Conservation (phyloP, 176 grass and related monocot species). For the Rhynchospora pubera region DNA sequence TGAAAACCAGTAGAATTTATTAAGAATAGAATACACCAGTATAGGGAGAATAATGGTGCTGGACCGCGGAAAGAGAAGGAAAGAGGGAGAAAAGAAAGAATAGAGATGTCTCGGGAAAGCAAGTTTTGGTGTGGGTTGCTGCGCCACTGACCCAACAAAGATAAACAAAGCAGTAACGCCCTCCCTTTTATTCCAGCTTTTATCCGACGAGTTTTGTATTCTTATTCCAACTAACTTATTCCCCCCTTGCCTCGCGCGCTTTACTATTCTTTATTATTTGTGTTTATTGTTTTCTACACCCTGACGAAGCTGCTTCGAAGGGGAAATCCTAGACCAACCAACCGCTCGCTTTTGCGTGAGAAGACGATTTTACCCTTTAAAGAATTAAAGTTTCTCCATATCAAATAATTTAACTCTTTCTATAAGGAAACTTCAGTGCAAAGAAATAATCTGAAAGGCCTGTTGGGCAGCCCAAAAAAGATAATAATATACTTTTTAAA, state of each 20-base stretch:
- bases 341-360: not conserved
- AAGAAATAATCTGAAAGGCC: too few relatives aligned
- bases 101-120: slow-evolving; percentile 2
- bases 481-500: too few relatives aligned
- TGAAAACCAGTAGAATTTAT: not conserved
- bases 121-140: not conserved
- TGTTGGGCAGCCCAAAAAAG: too few relatives aligned
- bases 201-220: slow-evolving; percentile 14
- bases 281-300: not conserved
- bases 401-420: not conserved
- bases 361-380: not conserved
- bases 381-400: not conserved
- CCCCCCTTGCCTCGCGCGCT: not conserved
- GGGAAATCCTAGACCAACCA: not conserved
- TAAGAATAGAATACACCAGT: not conserved
- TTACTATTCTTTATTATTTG: not conserved
- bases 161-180: not conserved
- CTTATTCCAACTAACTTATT: slow-evolving; percentile 24
- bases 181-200: not conserved
- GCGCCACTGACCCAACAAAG: not conserved
- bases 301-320: slow-evolving; percentile 10
- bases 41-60: not conserved
- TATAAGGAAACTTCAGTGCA: too few relatives aligned
- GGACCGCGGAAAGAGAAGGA: not conserved
- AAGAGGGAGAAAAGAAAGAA: not conserved